phyloP scores from a whole-genome alignment of 768 basidiomycete genomes.

The Crepidotus variabilis region DNA sequence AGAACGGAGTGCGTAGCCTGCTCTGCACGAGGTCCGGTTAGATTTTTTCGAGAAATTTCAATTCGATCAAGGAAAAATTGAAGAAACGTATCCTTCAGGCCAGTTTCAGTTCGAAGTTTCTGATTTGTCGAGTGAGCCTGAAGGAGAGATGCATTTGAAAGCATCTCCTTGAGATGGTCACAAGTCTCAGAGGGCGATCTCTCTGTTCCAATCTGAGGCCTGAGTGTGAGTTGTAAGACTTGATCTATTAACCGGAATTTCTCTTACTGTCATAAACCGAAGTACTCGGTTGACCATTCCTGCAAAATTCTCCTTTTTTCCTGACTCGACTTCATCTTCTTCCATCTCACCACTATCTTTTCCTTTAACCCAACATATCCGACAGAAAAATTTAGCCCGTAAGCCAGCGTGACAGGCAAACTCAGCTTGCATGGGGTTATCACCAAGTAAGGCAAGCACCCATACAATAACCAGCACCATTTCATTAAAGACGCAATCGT shows the following conservation, averaged over 20 bases:
- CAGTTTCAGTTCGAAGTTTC: background rate
- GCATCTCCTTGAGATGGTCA: background rate
- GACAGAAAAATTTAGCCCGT: slow-evolving; percentile 34
- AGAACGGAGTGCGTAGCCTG: background rate
- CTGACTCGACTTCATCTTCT: background rate
- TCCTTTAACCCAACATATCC: slow-evolving; percentile 31
- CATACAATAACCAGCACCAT: slow-evolving; percentile 24
- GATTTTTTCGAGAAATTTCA: background rate
- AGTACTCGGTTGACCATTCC: background rate
- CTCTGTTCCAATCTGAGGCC: background rate
- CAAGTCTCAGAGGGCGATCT: background rate
- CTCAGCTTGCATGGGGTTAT: slow-evolving; percentile 47
- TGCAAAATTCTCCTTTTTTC: background rate
- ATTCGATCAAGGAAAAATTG: background rate
- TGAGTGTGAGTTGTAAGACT: background rate
- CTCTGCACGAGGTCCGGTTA: background rate
- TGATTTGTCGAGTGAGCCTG: background rate
- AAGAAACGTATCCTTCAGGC: background rate
- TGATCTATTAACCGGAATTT: background rate
- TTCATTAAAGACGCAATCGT: slow-evolving; percentile 27
- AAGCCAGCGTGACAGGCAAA: slow-evolving; percentile 41
- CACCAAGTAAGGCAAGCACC: slow-evolving; percentile 32
- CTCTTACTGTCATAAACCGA: background rate
- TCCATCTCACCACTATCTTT: background rate
- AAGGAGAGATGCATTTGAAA: background rate